phyloP scores from a whole-genome alignment of 495 filamentous ascomycete genomes.

The Trypethelium eluteriae region DNA sequence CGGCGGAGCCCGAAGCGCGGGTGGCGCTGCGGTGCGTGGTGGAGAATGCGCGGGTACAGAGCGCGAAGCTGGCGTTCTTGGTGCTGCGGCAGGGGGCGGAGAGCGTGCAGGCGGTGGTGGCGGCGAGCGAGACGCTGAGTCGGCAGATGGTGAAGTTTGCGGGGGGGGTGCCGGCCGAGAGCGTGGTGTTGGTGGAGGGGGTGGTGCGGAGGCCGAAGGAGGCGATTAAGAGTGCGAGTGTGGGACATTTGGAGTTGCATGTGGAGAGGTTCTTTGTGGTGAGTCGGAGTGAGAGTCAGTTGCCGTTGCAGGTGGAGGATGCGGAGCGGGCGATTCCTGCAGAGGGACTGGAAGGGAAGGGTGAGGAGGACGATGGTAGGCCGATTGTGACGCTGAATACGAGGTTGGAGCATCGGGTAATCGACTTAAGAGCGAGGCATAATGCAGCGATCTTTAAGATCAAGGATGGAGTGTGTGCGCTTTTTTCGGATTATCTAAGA shows the following conservation, averaged over 20 bases:
- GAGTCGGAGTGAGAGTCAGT: slow-evolving; percentile 51
- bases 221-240: slow-evolving; percentile 66
- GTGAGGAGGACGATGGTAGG: slow-evolving; percentile 27
- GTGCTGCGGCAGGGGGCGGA: slow-evolving; percentile 33
- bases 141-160: slow-evolving; percentile 88
- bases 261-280: slow-evolving; percentile 74
- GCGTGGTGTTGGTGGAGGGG: slow-evolving; percentile 70
- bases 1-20: no score
- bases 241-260: slow-evolving; percentile 69
- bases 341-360: slow-evolving; percentile 30
- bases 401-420: slow-evolving; percentile 38
- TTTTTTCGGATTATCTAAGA: slow-evolving; percentile 39
- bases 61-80: slow-evolving; percentile 41
- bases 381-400: slow-evolving; percentile 39
- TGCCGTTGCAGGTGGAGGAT: slow-evolving; percentile 53
- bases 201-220: slow-evolving; percentile 66
- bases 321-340: slow-evolving; percentile 35
- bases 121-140: slow-evolving; percentile 43
- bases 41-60: slow-evolving; percentile 38
- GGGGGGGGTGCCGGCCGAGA: slow-evolving; percentile 69
- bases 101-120: slow-evolving; percentile 41
- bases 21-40: slow-evolving; percentile 33
- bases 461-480: slow-evolving; percentile 34
- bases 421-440: slow-evolving; percentile 37
- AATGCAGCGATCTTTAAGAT: slow-evolving; percentile 42